Conservation (phyloP, 2,329 filamentous ascomycete species). For the Hirsutella thompsonii region DNA sequence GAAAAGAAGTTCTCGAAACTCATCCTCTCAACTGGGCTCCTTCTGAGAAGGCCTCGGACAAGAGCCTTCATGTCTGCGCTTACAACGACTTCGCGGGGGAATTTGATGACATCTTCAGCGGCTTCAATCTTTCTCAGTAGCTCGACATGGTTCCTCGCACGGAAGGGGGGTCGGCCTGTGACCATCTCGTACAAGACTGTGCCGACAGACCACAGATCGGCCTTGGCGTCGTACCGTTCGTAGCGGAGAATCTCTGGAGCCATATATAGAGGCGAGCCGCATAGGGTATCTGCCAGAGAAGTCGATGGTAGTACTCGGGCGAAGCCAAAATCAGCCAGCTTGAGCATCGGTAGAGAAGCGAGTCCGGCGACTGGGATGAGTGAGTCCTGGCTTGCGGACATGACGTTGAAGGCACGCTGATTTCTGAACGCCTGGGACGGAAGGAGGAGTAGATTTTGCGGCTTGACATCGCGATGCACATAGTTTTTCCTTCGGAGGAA, state of each 20-base stretch:
- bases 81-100: conserved; percentile 58
- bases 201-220: conserved; percentile 94
- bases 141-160: conserved; percentile 89
- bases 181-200: conserved; percentile 96
- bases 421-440: conserved; percentile 63
- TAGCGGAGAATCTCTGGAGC: conserved; percentile 94
- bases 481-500: conserved; percentile 78
- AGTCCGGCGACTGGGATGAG: conserved; percentile 72
- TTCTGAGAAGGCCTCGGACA: conserved; percentile 70
- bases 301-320: conserved; percentile 83
- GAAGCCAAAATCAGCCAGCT: conserved; percentile 98
- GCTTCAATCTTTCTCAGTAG: conserved; percentile 84
- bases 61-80: conserved; percentile 68
- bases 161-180: conserved; percentile 77
- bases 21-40: conserved; percentile 72
- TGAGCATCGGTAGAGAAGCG: conserved; percentile 82
- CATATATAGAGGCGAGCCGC: conserved; percentile 96
- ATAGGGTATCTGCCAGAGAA: conserved; percentile 87
- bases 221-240: conserved; percentile 93
- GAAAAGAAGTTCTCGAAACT: conserved; percentile 78
- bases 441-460: conserved; percentile 85
- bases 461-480: conserved; percentile 94
- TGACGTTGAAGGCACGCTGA: conserved; percentile 42
- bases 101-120: conserved; percentile 73
- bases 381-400: conserved; percentile 66